phyloP scores from a whole-genome alignment of 768 basidiomycete genomes.

The Pisolithus marmoratus region DNA sequence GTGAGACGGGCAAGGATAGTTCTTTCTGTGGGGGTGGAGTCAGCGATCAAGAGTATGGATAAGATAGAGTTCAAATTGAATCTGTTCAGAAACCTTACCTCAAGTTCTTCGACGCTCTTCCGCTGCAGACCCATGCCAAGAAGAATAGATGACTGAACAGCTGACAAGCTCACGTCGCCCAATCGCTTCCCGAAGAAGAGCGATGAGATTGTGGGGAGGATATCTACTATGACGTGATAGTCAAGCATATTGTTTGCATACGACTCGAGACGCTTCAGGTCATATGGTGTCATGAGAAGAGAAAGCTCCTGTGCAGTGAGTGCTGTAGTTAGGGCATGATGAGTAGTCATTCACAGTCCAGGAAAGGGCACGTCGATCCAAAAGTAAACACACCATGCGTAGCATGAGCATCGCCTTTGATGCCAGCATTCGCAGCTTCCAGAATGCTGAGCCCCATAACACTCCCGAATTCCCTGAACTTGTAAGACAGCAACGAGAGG shows the following conservation, averaged over 20 bases:
- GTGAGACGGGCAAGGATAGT: slow-evolving; percentile 77
- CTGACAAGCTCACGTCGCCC: slow-evolving; percentile 63
- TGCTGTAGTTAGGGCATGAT: slow-evolving; percentile 30
- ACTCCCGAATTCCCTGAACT: slow-evolving; percentile 90
- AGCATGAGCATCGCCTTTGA: slow-evolving; percentile 39
- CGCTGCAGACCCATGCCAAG: slow-evolving; percentile 86
- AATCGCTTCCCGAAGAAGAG: slow-evolving; percentile 80
- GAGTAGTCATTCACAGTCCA: no score
- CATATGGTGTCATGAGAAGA: slow-evolving; percentile 78
- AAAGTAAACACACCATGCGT: slow-evolving; percentile 29
- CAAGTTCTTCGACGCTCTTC: slow-evolving; percentile 84
- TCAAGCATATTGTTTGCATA: slow-evolving; percentile 96
- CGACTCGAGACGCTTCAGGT: slow-evolving; percentile 91
- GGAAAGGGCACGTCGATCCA: not conserved
- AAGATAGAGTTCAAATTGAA: not conserved
- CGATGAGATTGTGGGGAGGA: slow-evolving; percentile 75
- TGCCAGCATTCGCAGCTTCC: slow-evolving; percentile 71
- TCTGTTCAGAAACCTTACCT: slow-evolving; percentile 41
- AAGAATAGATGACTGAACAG: slow-evolving; percentile 87
- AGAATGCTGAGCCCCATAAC: slow-evolving; percentile 83
- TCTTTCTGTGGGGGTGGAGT: slow-evolving; percentile 47
- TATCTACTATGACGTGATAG: slow-evolving; percentile 92
- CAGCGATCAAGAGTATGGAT: not conserved
- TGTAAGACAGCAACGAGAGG: slow-evolving; percentile 83
- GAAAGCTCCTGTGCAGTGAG: slow-evolving; percentile 42